Evolutionary conservation across 2,329 filamentous ascomycete genomes (phyloP).

Genomic region (Penicillium rolfsii): DNA sequence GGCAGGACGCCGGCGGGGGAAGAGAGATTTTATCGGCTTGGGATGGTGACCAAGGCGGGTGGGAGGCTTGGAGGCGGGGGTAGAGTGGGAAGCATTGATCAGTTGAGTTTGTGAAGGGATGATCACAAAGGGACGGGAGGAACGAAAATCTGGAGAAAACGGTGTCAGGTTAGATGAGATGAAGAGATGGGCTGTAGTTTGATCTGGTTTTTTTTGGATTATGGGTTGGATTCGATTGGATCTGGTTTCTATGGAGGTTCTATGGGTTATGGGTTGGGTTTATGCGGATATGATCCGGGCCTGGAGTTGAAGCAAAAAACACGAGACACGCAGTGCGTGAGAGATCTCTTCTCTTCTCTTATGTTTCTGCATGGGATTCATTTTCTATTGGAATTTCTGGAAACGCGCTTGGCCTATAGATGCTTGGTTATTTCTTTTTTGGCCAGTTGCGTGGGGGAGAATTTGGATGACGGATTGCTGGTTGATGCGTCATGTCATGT

Average conservation of each 20-base stretch:
- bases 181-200: not conserved
- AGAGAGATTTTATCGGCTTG: slow-evolving; percentile 53
- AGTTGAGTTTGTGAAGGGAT: slow-evolving; percentile 49
- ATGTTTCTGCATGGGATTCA: not conserved
- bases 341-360: not conserved
- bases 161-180: not conserved
- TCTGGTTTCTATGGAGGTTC: not conserved
- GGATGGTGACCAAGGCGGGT: slow-evolving; percentile 52
- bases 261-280: not conserved
- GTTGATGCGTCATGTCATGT: not conserved
- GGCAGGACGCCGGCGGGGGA: slow-evolving; percentile 52
- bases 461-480: not conserved
- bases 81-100: slow-evolving; percentile 53
- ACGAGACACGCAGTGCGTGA: not conserved
- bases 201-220: not conserved
- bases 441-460: not conserved
- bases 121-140: too few relatives aligned
- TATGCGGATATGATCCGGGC: not conserved
- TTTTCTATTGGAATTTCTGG: not conserved
- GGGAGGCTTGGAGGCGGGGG: slow-evolving; percentile 47
- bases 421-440: not conserved
- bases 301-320: not conserved
- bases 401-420: not conserved
- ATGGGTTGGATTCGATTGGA: not conserved
- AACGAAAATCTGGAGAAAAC: not conserved